Evolutionary conservation across 2,329 filamentous ascomycete species (phyloP).

Genomic region (Shiraia sp.): DNA sequence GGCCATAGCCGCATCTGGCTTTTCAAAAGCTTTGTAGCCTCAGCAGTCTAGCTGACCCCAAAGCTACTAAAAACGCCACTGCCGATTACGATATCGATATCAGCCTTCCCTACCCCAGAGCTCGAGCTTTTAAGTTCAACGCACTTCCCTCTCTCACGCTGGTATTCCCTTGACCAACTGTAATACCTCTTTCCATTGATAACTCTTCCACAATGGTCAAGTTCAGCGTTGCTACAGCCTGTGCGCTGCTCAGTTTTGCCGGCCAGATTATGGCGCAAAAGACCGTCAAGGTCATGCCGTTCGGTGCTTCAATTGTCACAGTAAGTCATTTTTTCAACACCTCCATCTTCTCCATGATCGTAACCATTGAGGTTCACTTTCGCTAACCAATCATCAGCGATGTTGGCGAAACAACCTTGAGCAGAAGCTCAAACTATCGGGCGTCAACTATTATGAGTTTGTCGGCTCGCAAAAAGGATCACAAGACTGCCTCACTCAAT

Average conservation of each 20-base stretch:
- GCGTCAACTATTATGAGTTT: constrained; percentile 38
- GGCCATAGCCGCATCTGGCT: background rate
- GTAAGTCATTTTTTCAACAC: constrained; percentile 18
- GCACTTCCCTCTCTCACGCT: background rate
- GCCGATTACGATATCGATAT: constrained; percentile 8
- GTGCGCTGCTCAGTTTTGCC: constrained; percentile 26
- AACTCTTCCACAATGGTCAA: constrained; percentile 24
- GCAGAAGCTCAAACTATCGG: constrained; percentile 27
- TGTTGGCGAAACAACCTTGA: constrained; percentile 45
- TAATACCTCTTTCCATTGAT: background rate
- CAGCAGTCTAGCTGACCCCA: constrained; percentile 2
- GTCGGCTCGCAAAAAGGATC: constrained; percentile 34
- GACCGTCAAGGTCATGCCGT: constrained; percentile 41
- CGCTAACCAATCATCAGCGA: constrained; percentile 23
- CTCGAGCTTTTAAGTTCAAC: background rate
- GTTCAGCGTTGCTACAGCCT: constrained; percentile 17
- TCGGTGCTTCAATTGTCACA: constrained; percentile 42
- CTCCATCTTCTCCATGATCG: background rate
- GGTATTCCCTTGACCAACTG: constrained; percentile 1
- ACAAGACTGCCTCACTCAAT: constrained; percentile 3
- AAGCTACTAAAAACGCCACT: constrained; percentile 5
- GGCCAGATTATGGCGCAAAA: constrained; percentile 22
- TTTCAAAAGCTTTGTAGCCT: constrained; percentile 1
- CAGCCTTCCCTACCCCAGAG: background rate
- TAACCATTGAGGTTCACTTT: background rate